Percentiles rank a stretch among this genome's conserved stretches.
Conservation (phyloP, 495 filamentous ascomycete species). For the Aspergillus sparsus region DNA sequence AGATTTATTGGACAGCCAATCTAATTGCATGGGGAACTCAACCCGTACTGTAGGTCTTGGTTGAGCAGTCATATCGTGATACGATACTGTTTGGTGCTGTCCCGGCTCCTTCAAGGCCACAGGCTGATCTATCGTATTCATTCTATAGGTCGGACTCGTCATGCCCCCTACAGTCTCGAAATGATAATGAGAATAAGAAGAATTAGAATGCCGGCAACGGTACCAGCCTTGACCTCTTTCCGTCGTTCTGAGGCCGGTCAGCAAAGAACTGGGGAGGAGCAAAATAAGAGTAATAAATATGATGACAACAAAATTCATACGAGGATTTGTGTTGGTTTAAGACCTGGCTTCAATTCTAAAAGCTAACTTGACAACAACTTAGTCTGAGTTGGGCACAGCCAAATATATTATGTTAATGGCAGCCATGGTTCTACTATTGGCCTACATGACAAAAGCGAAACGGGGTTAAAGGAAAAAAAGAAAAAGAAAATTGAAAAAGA, state of each 20-base stretch:
- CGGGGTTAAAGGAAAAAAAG: neutral
- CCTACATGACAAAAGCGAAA: conserved; percentile 7
- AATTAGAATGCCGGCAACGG: too few relatives aligned
- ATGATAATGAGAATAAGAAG: neutral
- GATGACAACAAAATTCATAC: neutral
- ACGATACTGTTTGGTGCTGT: conserved; percentile 22
- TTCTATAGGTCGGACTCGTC: conserved; percentile 22
- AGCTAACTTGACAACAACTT: neutral
- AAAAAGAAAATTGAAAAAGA: conserved; percentile 23
- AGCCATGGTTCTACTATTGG: conserved; percentile 6
- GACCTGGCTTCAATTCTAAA: conserved; percentile 5
- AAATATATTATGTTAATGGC: conserved; percentile 22
- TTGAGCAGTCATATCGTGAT: conserved; percentile 27
- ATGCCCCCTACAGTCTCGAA: conserved; percentile 9
- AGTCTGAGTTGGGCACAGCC: conserved; percentile 7
- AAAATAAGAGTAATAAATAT: neutral
- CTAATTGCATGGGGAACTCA: neutral
- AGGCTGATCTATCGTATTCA: conserved; percentile 23
- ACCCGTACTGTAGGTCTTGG: conserved; percentile 23
- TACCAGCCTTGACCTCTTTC: neutral
- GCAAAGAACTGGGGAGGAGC: neutral
- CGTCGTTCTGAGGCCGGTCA: neutral
- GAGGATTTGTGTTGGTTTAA: neutral
- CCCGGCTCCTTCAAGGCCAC: conserved; percentile 16
- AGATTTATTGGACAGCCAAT: conserved; percentile 14